These are phyloP conservation scores for Pneumocystis carinii DNA, from an alignment of 1,139 yeast genomes.

Conservation along the genomic window DNA sequence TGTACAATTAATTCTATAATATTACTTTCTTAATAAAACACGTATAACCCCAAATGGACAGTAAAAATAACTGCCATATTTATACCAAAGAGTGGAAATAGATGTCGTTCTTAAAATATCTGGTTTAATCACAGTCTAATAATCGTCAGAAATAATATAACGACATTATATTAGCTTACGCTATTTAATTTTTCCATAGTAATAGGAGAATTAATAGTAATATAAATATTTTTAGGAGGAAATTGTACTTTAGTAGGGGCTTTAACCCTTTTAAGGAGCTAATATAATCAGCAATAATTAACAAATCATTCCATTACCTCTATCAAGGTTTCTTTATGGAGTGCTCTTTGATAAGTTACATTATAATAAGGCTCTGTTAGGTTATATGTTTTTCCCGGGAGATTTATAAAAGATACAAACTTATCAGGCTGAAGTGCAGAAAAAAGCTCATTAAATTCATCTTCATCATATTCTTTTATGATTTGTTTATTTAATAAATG, in stretches of 20 bases:
- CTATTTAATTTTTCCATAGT: background rate
- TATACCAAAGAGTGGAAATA: background rate
- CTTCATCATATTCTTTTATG: conserved; percentile 45
- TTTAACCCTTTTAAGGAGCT: conserved; percentile 27
- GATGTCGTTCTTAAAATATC: background rate
- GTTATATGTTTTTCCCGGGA: background rate
- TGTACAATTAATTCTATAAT: background rate
- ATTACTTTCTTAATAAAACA: background rate
- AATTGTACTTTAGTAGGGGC: conserved; percentile 22
- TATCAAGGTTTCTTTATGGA: conserved; percentile 24
- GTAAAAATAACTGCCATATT: background rate
- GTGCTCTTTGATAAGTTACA: conserved; percentile 22
- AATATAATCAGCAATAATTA: conserved; percentile 51
- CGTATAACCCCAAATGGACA: background rate
- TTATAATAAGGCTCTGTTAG: conserved; percentile 27
- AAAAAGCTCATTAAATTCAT: conserved; percentile 37
- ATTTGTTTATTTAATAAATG: conserved; percentile 44
- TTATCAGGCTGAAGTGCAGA: conserved; percentile 41
- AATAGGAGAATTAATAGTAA: background rate
- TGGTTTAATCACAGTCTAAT: background rate
- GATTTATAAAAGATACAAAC: conserved; percentile 23
- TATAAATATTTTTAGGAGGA: background rate
- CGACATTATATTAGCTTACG: background rate
- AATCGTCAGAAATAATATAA: background rate
- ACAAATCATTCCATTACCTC: conserved; percentile 75